Evolutionary conservation across 2,329 filamentous ascomycete species (phyloP), one percentile per base, ranked within the genome.

Genomic region (Stagonosporopsis chrysanthemi): DNA sequence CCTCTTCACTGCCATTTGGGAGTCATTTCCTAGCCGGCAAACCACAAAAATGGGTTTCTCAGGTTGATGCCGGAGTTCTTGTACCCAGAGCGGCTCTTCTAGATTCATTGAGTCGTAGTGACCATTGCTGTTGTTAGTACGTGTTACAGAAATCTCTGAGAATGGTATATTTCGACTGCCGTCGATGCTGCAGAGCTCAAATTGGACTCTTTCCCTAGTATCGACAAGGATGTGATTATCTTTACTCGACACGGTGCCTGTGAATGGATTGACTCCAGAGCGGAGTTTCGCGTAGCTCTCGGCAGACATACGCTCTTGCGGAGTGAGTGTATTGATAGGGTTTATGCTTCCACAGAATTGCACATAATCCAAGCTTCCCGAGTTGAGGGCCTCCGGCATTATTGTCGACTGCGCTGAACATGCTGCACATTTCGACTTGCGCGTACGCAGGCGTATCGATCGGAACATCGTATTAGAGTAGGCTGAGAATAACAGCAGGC

Each of bases 181-280:
- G 0, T 87, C 81, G 7, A 99, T 81, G 59, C 83, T 87, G 62
- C 89, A 92, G 41, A 98, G 87, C 15, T 90, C 88, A 64, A 91
- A 97, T 59, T 97, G 91, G 26, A 92, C 90, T 67, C 86, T 86
- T 65, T 96, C 92, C 2, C 95, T 84, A 1, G 96, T 92, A 64
- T 98, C 95, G 2, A 98, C 75, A 2, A 97, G 77, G 1, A 91
- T 70, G 50, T 89, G 86, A 15, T 64, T 74, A 43, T 75, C 65
- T 35, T 59, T 70, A 11, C 56, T 70, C 26, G 68, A 69, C 3
- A 68, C 63, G 19, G 65, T 65, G 19, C 69, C 73, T 2, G 70
- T 75, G 45, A 71, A 73, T 1, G 73, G 72, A 54, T 75, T 75
- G 8, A 73, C 62, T 12, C 70, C 70, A 0, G 67, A 64, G 22